Evolutionary conservation across 441 rosid species (phyloP), one percentile per base, ranked within the genome.

Genomic region (Gossypium trilobum): DNA sequence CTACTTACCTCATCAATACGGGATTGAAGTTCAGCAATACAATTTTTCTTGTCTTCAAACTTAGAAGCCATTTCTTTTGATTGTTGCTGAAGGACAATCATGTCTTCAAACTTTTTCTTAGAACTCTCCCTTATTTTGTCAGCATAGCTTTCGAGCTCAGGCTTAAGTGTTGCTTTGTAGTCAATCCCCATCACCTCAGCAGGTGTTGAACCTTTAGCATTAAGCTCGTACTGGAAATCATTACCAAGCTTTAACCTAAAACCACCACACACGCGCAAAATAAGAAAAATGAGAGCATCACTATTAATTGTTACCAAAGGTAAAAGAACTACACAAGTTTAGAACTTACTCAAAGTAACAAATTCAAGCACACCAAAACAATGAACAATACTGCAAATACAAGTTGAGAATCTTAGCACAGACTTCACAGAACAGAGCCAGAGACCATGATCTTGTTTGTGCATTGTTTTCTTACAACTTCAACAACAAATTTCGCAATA

Each of bases 171-270:
- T 27, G 85, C 75, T 77, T 86, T 94, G 76, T 90, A 85, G 70
- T 88, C 97, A 68, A 92, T 72, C 39, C 97, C 97, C 91, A 89
- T 84, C 27, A 92, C 87, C 75, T 89, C 91, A 74, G 79, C 82
- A 75, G 89, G 87, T 9, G 82, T 67, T 72, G 84, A 79, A 3
- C 94, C 99, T 44, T 82, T 82, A 57, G 82, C 80, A 58, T 89
- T 86, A 72, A 89, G 62, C 51, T 5, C 66, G 20, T 83, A 92
- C 81, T 86, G 93, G 76, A 87, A 78, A 61, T 73, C 78, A 55
- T 74, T 75, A 42, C 79, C 86, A 50, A 94, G 84, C 85, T 92
- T 92, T 71, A 87, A 71, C 80, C 97, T 90, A 75, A 64, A 78
- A 63, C 55, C 70, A 62, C 62, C 14, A 31, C 36, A 31, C 36